Evolutionary conservation across 1,139 yeast species (phyloP), one percentile per base, ranked within the genome.

Genomic region (Nadsonia starkeyi-henricii): DNA sequence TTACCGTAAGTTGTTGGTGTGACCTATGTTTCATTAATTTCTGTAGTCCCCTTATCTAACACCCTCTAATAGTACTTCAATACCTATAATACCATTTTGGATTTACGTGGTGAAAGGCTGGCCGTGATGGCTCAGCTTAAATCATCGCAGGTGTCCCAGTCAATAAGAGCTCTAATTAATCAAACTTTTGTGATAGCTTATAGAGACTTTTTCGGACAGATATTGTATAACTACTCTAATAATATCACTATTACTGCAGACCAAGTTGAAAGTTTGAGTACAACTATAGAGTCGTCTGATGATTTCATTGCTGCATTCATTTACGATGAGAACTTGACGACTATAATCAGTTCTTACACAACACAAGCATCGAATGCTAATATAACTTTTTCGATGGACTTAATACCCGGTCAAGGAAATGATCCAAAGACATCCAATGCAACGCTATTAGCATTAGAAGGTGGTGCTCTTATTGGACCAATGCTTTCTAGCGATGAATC

Each of bases 71-170:
- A 33, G 39, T 50, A 75, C 79, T 4, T 85, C 44, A 55, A 84
- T 63, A 85, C 83, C 60, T 77, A 86, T 18, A 63, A 69, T 17
- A 81, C 80, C 52, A 75, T 82, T 53, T 72, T 79, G 48, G 67
- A 73, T 48, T 67, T 85, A 48, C 71, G 94, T 56, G 75, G 79
- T 1, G 88, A 84, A 52, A 73, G 91, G 52, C 67, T 88, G 33
- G 79, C 76, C 57, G 84, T 85, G 43, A 84, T 85, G 20, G 83
- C 95, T 4, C 86, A 85, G 58, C 69, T 86, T 53, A 85, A 85
- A 61, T 77, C 89, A 1, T 77, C 91, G 1, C 96, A 88, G 63
- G 73, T 86, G 20, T 72, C 74, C 48, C 95, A 85, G 63, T 76
- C 78, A 37, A 65, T 85, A 49, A 74, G 75, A 52, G 73, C 72